Evolutionary conservation across 805 yeast species (phyloP), one percentile per base, ranked within the genome.

Genomic region (Pichia scutulata): DNA sequence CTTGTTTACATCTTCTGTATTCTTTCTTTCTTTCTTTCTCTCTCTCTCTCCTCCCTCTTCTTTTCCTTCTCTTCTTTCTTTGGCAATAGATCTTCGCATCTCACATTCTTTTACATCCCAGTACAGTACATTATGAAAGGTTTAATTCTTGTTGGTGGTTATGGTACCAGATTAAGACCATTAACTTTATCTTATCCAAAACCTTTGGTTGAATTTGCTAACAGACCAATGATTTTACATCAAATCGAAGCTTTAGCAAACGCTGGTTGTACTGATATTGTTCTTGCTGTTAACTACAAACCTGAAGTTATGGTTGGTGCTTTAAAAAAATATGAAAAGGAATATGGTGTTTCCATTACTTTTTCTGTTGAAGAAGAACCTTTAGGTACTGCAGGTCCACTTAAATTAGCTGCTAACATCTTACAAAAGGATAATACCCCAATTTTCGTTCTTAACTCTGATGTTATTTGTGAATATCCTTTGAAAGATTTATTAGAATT

Each of bases 121-220:
- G n/a, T n/a, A 13, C 33, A 28, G 33, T 22, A 51, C 41, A 55
- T 30, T 48, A 89, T 89, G 97, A 89, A 89, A 78, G 97, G 96
- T 70, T 82, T 92, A 73, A 92, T 92, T 80, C 84, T 92, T 71
- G 98, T 92, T 64, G 99, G 99, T 69, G 99, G 99, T 73, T 93
- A 90, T 78, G 99, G 99, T 80, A 93, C 99, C 67, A 93, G 99
- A 78, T 86, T 93, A 77, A 90, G 99, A 82, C 99, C 99, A 56
- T 78, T 93, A 66, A 90, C 98, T 56, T 77, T 90, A 63, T 89
- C 97, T 52, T 80, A 84, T 58, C 98, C 98, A 70, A 90, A 90
- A 75, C 98, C 98, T 47, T 78, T 90, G 72, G 97, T 90, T 58
- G 98, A 92, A 75, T 93, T 93, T 66, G 99, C 87, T 70, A 93